Evolutionary conservation across 2,329 filamentous ascomycete species (phyloP), one percentile per base, ranked within the genome.

Genomic region (Diatrype stigma): DNA sequence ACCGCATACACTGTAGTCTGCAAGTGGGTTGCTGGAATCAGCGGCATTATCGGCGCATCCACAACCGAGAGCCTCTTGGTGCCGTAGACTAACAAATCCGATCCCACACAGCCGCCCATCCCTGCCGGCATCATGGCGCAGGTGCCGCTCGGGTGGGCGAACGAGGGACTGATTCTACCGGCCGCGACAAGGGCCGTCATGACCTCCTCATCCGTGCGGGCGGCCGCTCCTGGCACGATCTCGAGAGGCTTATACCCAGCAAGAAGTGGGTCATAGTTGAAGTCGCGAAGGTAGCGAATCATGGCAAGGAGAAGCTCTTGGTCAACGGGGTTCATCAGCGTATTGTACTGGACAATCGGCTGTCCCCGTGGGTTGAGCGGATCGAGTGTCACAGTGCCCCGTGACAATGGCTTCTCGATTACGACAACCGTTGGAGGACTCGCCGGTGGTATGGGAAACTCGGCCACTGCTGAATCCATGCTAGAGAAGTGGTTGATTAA

Each of bases 331-430:
- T 80, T 70, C 22, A 70, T 73, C 52, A 70, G 58, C 14, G 65
- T 59, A 44, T 67, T 63, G 51, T 57, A 61, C 77, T 74, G 66
- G 69, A 81, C 46, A 71, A 75, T 22, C 72, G 75, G 57, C 78
- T 75, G 50, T 78, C 72, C 3, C 69, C 69, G 34, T 12, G 72
- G 68, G 42, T 73, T 68, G 3, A 69, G 46, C 14, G 69, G 68
- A 16, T 67, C 67, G 53, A 83, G 78, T 60, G 79, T 80, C 53
- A 82, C 74, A 28, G 72, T 70, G n/a, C 80, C 80, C 2, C 79
- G 73, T 1, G 76, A 79, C 51, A 76, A 73, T 0, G 79, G 78
- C 34, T 64, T 60, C 21, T 60, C 56, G 1, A 64, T 52, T 2
- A 30, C 46, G 7, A 58, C 57, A 22, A 52, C 47, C 30, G 45